These are phyloP conservation scores for Magnusiomyces clavatus DNA, from an alignment of 1,139 yeast species.

Conservation along the genomic window DNA sequence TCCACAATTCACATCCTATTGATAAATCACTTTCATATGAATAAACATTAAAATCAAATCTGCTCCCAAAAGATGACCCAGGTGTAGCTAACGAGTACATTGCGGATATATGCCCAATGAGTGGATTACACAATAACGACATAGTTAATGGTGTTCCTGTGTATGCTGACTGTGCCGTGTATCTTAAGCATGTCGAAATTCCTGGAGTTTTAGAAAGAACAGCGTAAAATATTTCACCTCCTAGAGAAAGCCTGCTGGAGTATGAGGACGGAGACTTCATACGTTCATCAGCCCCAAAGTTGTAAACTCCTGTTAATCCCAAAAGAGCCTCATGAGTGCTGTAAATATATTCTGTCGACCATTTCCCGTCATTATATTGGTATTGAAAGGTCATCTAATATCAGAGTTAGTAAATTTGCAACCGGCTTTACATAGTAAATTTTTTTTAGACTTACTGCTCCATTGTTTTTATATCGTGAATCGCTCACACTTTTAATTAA, in stretches of 20 bases:
- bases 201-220: constrained; percentile 62
- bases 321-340: constrained; percentile 86
- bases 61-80: constrained; percentile 70
- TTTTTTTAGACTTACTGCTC: constrained; percentile 28
- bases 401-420: constrained; percentile 13
- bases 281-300: constrained; percentile 39
- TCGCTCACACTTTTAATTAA: constrained; percentile 70
- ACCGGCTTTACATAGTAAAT: not conserved
- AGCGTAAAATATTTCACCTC: constrained; percentile 89
- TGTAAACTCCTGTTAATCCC: constrained; percentile 76
- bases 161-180: constrained; percentile 77
- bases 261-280: constrained; percentile 30
- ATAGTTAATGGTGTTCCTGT: constrained; percentile 86
- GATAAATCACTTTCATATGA: constrained; percentile 85
- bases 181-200: constrained; percentile 73
- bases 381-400: constrained; percentile 51
- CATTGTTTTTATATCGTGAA: constrained; percentile 49
- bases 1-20: constrained; percentile 81
- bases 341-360: constrained; percentile 69
- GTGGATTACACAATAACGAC: constrained; percentile 82
- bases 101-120: constrained; percentile 83
- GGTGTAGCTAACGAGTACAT: constrained; percentile 81
- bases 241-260: constrained; percentile 52
- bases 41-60: constrained; percentile 83
- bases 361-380: constrained; percentile 59